Conservation (phyloP, 352 stramenopile species). For the Pythium aquatile region DNA sequence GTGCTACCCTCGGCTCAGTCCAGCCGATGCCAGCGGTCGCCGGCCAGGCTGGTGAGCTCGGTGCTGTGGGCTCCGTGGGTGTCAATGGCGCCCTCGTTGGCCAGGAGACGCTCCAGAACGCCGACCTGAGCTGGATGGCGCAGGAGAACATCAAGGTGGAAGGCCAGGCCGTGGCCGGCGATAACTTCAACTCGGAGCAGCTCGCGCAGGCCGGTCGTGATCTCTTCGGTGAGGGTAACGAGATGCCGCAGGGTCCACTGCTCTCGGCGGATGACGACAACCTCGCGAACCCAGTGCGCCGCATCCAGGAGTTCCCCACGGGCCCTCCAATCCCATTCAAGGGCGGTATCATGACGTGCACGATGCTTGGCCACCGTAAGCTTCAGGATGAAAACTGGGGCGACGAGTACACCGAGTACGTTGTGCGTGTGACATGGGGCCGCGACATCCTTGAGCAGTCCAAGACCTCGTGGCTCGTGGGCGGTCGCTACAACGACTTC, state of each 20-base stretch:
- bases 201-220: slow-evolving; percentile 83
- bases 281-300: slow-evolving; percentile 79
- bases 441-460: slow-evolving; percentile 87
- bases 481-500: slow-evolving; percentile 89
- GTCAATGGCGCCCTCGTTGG: slow-evolving; percentile 71
- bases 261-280: slow-evolving; percentile 89
- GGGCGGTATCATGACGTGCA: slow-evolving; percentile 87
- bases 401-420: slow-evolving; percentile 90
- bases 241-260: slow-evolving; percentile 69
- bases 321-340: slow-evolving; percentile 89
- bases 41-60: slow-evolving; percentile 74
- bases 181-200: slow-evolving; percentile 72
- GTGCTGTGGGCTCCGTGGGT: slow-evolving; percentile 70
- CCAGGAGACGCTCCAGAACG: slow-evolving; percentile 80
- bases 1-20: slow-evolving; percentile 63
- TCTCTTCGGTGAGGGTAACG: slow-evolving; percentile 81
- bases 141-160: slow-evolving; percentile 80
- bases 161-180: slow-evolving; percentile 70
- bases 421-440: slow-evolving; percentile 84
- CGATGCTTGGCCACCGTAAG: slow-evolving; percentile 86
- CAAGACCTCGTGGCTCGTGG: slow-evolving; percentile 87
- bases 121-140: slow-evolving; percentile 84
- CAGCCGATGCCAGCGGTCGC: slow-evolving; percentile 58
- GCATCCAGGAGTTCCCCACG: slow-evolving; percentile 89
- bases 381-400: slow-evolving; percentile 89